Evolutionary conservation across 176 grass and related monocot species (phyloP), one percentile per base, ranked within the genome.

Genomic region (Musa acuminata): DNA sequence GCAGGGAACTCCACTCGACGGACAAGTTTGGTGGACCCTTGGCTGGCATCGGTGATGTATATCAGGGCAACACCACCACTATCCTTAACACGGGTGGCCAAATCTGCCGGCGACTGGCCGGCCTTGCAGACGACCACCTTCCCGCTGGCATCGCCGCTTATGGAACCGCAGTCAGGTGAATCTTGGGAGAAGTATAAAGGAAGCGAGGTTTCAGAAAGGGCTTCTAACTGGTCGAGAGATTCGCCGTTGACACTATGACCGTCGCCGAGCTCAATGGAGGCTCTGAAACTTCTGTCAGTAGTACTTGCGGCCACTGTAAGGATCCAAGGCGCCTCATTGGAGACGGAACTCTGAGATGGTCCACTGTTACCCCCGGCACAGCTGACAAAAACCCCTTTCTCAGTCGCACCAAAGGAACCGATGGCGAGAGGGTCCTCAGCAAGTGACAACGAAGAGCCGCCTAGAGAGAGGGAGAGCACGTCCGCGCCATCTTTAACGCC

Each of bases 81-180:
- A 2, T 78, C 89, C 26, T 78, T 58, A 63, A 92, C 93, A 48
- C 53, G 77, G 81, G 48, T 83, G 85, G 1, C 74, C 82, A 43
- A 86, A 81, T 1, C 11, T 69, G 4, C 17, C 4, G n/a, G 3
- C 14, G 14, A 9, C 9, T 14, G 11, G 24, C 13, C 11, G 13
- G 13, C 87, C 77, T 87, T 79, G 71, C 93, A 97, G 49, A 97
- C 53, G 51, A 90, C 90, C 13, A 97, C 82, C 70, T 93, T 93
- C 49, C 84, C 90, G 5, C 5, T 9, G 92, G 74, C 68, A 63
- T 63, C 84, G 52, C 49, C 77, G 79, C 8, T 78, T 77, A 55
- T 89, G 67, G 60, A 85, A 83, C 49, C 78, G 74, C 89, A 88
- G 2, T 60, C 64, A 51, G 84, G 78, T 35, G 35, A 35, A 35